phyloP scores from a whole-genome alignment of 768 basidiomycete species.

The Dentipellis sp. region DNA sequence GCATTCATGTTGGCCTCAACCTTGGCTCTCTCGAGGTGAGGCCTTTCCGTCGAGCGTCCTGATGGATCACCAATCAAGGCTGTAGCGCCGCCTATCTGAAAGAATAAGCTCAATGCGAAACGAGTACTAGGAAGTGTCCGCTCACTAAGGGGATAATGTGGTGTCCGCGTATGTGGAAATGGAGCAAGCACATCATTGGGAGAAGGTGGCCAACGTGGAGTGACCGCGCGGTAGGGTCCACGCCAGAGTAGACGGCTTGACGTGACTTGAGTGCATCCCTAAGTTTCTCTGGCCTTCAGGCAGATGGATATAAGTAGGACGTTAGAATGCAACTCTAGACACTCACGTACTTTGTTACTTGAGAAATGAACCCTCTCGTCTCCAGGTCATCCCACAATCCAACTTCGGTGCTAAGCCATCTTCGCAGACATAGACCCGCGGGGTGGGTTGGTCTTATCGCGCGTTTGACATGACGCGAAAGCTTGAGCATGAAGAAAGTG shows the following conservation, averaged over 20 bases:
- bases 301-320: not conserved
- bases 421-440: not conserved
- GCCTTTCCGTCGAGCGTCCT: conserved; percentile 75
- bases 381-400: conserved; percentile 6
- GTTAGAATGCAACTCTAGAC: not conserved
- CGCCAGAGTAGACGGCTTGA: conserved; percentile 72
- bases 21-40: conserved; percentile 47
- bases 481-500: not conserved
- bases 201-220: conserved; percentile 93
- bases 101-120: not conserved
- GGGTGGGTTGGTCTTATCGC: no score
- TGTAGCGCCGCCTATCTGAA: conserved; percentile 90
- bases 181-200: conserved; percentile 78
- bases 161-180: conserved; percentile 85
- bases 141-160: conserved; percentile 75
- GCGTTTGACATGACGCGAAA: not conserved
- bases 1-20: conserved; percentile 57
- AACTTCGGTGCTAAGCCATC: not conserved
- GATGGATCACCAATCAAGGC: conserved; percentile 97
- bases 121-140: not conserved
- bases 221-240: conserved; percentile 87
- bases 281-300: conserved; percentile 10
- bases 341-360: conserved; percentile 11
- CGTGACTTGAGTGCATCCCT: conserved; percentile 3
- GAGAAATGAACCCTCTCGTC: conserved; percentile 11